Evolutionary conservation across 2,329 filamentous ascomycete genomes (phyloP), one percentile per base, ranked within the genome.

Genomic region (Pseudogymnoascus destructans): DNA sequence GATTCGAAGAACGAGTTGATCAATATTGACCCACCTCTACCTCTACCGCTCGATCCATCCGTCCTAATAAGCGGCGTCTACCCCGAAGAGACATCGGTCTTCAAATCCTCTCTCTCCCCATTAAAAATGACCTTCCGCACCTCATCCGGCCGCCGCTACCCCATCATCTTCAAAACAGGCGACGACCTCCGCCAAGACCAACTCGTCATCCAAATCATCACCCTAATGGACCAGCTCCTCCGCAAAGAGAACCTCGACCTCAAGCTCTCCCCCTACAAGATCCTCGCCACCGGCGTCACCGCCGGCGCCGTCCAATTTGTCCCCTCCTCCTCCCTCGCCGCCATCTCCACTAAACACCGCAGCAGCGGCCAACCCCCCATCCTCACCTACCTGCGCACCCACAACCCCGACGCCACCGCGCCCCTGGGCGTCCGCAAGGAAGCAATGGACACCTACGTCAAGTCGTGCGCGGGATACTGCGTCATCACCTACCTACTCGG

Each of bases 401-500:
- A 97, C 71, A 96, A 96, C 66, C 91, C 92, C 0, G 91, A 96
- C 68, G 81, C 87, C 17, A 77, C 77, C 10, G 87, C 88, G 3
- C 86, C 90, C 0, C 78, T 95, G 0, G 90, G 92, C 0, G 85
- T 98, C 25, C 86, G 91, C 25, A 91, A 92, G 69, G 92, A 96
- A 68, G 86, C 89, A 0, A 85, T 98, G 73, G 93, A 98, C 65
- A 96, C 86, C 0, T 98, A 95, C 69, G 84, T 97, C 68, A 92
- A 91, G 69, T 95, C 90, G 0, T 96, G 93, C 68, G 93, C 93
- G 0, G 93, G 93, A 32, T 98, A 98, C 73, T 97, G 93, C 70
- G 93, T 98, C 11, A 96, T 98, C 64, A 98, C 95, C 0, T 98
- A 98, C 70, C 87, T 98, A 13, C 81, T 98, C 10, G 95, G 93